A percentile compares a stretch with the other conserved stretches of the same genome.
phyloP scores from a whole-genome alignment of 441 rosid genomes.

The Rhodomyrtus psidioides region DNA sequence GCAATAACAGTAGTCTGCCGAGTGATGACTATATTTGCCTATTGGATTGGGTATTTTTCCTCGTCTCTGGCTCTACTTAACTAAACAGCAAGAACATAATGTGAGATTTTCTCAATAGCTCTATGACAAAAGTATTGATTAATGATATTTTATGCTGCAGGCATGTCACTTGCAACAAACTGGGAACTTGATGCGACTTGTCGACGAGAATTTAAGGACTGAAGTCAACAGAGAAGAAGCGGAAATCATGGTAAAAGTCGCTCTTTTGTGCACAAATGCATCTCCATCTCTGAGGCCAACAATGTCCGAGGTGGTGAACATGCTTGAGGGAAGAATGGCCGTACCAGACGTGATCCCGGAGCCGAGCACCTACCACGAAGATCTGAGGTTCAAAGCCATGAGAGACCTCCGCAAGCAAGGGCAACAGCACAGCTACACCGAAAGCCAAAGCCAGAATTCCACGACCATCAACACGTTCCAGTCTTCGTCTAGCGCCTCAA shows the following conservation, averaged over 20 bases:
- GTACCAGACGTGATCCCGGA: conserved; percentile 9
- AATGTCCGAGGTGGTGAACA: conserved; percentile 64
- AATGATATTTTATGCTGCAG: conserved; percentile 15
- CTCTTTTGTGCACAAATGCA: conserved; percentile 48
- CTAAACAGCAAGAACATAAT: neutral
- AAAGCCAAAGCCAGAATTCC: neutral
- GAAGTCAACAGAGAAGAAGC: conserved; percentile 42
- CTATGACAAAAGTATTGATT: neutral
- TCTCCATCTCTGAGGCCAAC: conserved; percentile 46
- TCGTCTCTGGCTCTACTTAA: neutral
- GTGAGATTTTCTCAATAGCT: neutral
- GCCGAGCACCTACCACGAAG: neutral
- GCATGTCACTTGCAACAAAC: conserved; percentile 36
- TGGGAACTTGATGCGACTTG: conserved; percentile 32
- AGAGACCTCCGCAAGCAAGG: conserved; percentile 16
- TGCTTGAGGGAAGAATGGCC: conserved; percentile 53
- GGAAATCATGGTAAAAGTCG: conserved; percentile 37
- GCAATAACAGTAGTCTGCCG: neutral
- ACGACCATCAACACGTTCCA: neutral
- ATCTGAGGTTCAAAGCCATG: conserved; percentile 46
- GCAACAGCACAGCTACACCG: neutral
- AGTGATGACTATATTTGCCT: neutral
- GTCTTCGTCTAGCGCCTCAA: neutral
- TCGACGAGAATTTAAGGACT: conserved; percentile 38
- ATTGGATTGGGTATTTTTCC: conserved; percentile 1